Evolutionary conservation across 495 filamentous ascomycete species (phyloP).

Genomic region (Pseudotulostoma volvatum): DNA sequence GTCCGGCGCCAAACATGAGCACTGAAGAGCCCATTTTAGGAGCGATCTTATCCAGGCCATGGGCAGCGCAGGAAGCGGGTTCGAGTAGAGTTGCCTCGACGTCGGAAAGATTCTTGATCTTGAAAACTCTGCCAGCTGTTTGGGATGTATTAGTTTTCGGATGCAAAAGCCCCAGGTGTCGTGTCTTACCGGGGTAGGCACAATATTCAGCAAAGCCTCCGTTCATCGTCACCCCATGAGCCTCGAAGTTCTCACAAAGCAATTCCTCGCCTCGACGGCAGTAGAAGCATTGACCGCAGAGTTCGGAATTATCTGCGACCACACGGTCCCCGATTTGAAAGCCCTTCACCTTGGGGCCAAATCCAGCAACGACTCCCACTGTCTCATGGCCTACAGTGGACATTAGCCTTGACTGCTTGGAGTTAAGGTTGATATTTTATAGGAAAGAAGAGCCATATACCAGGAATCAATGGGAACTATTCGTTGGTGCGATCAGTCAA

Average conservation of each 20-base stretch:
- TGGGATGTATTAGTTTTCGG: constrained; percentile 11
- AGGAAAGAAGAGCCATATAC: constrained; percentile 5
- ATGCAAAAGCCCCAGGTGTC: not conserved
- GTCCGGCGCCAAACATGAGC: constrained; percentile 50
- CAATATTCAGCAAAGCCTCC: constrained; percentile 60
- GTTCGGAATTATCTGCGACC: constrained; percentile 38
- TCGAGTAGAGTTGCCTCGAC: constrained; percentile 59
- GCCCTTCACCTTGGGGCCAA: constrained; percentile 42
- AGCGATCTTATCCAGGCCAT: constrained; percentile 56
- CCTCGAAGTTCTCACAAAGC: constrained; percentile 53
- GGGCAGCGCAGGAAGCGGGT: constrained; percentile 53
- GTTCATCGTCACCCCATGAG: constrained; percentile 47
- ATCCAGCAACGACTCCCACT: constrained; percentile 36
- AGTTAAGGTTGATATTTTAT: not conserved
- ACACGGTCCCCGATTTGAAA: constrained; percentile 53
- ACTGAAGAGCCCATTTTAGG: constrained; percentile 52
- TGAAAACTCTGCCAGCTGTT: constrained; percentile 47
- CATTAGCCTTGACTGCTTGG: not conserved
- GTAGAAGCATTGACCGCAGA: constrained; percentile 59
- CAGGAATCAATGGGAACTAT: constrained; percentile 42
- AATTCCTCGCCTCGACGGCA: constrained; percentile 52
- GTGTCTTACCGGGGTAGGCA: constrained; percentile 21
- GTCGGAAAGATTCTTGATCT: constrained; percentile 51
- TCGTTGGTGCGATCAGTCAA: constrained; percentile 7
- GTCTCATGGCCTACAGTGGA: constrained; percentile 22